A percentile compares a stretch with the other conserved stretches of the same genome.
These are phyloP conservation scores for Colletotrichum spaethianum DNA, from an alignment of 2,329 filamentous ascomycete genomes.

Conservation along the genomic window DNA sequence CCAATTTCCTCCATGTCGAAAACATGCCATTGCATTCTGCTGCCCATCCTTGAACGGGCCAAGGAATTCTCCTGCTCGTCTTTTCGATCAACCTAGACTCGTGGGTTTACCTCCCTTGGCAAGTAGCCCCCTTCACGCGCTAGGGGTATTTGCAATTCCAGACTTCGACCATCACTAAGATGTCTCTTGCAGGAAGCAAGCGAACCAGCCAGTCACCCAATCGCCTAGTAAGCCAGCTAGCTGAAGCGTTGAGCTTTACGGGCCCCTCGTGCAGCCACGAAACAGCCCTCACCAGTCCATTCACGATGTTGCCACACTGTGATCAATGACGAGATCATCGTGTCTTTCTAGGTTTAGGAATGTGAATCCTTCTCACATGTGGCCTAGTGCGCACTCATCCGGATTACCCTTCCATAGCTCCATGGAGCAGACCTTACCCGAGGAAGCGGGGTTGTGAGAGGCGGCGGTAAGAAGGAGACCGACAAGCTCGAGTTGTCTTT, in stretches of 20 bases:
- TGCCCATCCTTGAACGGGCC: neutral
- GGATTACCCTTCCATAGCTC: constrained; percentile 1
- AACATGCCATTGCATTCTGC: constrained; percentile 5
- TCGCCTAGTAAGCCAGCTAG: too few species aligned
- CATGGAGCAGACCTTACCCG: neutral
- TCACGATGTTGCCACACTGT: neutral
- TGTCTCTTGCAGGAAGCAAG: neutral
- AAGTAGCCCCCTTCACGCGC: neutral
- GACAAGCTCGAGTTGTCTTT: neutral
- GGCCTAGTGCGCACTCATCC: neutral
- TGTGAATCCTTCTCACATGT: neutral
- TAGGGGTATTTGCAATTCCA: neutral
- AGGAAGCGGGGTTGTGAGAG: neutral
- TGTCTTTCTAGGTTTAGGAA: constrained; percentile 11
- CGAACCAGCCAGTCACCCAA: neutral
- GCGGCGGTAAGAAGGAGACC: neutral
- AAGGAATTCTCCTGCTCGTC: neutral
- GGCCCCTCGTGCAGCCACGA: neutral
- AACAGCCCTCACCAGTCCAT: neutral
- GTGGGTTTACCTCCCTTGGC: neutral
- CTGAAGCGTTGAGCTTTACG: neutral
- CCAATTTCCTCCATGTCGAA: neutral
- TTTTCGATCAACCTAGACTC: constrained; percentile 3
- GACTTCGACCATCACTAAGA: neutral
- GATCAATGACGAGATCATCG: neutral